These are phyloP conservation scores for Phytophthora rubi DNA, from an alignment of 352 stramenopile genomes.

Conservation along the genomic window DNA sequence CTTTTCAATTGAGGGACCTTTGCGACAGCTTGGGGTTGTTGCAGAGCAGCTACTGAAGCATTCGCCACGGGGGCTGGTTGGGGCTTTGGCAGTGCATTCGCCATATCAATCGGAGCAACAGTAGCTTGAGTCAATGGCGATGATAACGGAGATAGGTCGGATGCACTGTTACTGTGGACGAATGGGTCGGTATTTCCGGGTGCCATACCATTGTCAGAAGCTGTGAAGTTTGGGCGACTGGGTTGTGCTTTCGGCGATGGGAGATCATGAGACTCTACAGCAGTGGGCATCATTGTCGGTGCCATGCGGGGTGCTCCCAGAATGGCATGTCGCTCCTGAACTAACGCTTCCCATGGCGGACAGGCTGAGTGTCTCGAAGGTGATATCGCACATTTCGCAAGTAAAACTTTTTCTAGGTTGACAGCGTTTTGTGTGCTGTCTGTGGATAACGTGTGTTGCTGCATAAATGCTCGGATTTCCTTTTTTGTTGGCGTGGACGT, in stretches of 20 bases:
- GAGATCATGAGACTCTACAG: slow-evolving; percentile 5
- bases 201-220: slow-evolving; percentile 1
- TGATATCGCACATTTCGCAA: slow-evolving; percentile 73
- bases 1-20: slow-evolving; percentile 19
- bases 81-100: slow-evolving; percentile 16
- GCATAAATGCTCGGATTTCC: slow-evolving; percentile 69
- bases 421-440: slow-evolving; percentile 60
- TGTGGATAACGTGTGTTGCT: slow-evolving; percentile 54
- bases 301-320: slow-evolving; percentile 23
- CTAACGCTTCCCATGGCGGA: slow-evolving; percentile 75
- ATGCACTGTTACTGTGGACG: slow-evolving; percentile 10
- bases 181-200: slow-evolving; percentile 3
- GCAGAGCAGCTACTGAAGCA: not conserved
- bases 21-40: slow-evolving; percentile 1
- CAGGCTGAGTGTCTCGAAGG: slow-evolving; percentile 74
- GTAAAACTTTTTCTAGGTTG: slow-evolving; percentile 75
- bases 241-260: slow-evolving; percentile 1
- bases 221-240: slow-evolving; percentile 18
- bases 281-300: slow-evolving; percentile 4
- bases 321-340: slow-evolving; percentile 74
- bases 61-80: slow-evolving; percentile 10
- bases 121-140: slow-evolving; percentile 20
- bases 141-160: slow-evolving; percentile 21
- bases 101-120: slow-evolving; percentile 28
- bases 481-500: slow-evolving; percentile 78